Conservation (phyloP, 768 basidiomycete genomes). For the Russula lepida region DNA sequence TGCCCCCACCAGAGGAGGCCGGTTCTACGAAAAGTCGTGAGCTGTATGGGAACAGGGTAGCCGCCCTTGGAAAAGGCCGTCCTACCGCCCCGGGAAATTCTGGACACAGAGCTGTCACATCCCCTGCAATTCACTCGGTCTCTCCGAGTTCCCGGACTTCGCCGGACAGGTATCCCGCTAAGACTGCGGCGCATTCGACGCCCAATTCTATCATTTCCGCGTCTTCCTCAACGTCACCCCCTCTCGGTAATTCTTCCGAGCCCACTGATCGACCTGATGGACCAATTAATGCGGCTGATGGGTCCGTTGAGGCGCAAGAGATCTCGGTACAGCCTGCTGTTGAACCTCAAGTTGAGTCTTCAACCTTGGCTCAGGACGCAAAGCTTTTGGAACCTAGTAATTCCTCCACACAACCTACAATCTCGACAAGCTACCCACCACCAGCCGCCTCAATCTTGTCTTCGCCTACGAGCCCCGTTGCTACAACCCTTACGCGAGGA, state of each 20-base stretch:
- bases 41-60: constrained; percentile 68
- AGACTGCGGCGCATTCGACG: not conserved
- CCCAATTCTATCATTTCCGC: not conserved
- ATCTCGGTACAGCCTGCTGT: not conserved
- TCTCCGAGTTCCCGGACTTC: constrained; percentile 1
- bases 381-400: not conserved
- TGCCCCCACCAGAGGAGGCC: constrained; percentile 44
- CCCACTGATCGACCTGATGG: not conserved
- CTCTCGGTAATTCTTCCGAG: not conserved
- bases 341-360: not conserved
- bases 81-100: constrained; percentile 13
- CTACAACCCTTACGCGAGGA: not conserved
- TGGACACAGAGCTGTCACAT: constrained; percentile 9
- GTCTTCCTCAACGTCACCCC: not conserved
- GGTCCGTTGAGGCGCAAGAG: not conserved
- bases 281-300: not conserved
- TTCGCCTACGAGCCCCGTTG: not conserved
- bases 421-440: not conserved
- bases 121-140: constrained; percentile 9
- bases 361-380: not conserved
- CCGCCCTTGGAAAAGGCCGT: constrained; percentile 25
- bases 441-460: not conserved
- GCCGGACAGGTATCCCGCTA: not conserved
- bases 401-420: not conserved
- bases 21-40: constrained; percentile 47